Evolutionary conservation across 2,329 filamentous ascomycete genomes (phyloP).

Genomic region (Alternaria sp.): DNA sequence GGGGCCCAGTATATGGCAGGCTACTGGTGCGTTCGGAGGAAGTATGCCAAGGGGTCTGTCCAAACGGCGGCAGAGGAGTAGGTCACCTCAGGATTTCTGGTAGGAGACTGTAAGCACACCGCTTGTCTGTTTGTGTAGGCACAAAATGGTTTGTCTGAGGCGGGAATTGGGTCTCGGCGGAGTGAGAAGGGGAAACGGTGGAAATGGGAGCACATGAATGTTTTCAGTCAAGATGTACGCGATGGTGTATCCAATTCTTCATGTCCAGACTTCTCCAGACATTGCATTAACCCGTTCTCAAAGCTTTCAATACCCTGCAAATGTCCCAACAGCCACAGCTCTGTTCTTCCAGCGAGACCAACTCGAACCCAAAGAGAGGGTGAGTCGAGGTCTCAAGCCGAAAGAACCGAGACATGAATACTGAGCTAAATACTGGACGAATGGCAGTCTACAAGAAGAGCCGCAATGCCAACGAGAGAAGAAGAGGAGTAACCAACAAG

Average conservation of each 20-base stretch:
- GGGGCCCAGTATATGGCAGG: neutral
- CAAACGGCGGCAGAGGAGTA: neutral
- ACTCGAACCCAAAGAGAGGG: slow-evolving; percentile 13
- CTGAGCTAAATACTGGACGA: neutral
- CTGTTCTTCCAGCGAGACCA: slow-evolving; percentile 6
- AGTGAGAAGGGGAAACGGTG: too few relatives aligned
- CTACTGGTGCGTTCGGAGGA: neutral
- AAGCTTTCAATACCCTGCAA: neutral
- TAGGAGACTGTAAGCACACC: neutral
- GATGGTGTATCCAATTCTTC: neutral
- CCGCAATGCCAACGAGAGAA: neutral
- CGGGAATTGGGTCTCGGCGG: too few relatives aligned
- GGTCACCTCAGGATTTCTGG: neutral
- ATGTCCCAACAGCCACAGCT: neutral
- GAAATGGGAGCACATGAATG: too few relatives aligned
- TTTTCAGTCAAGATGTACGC: neutral
- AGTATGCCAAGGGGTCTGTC: neutral
- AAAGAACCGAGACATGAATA: neutral
- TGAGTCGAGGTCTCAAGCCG: slow-evolving; percentile 16
- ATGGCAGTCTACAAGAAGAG: neutral
- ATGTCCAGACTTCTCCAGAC: neutral
- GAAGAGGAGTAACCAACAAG: neutral
- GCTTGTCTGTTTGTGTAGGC: too few relatives aligned
- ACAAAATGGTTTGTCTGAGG: too few relatives aligned
- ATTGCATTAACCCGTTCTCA: neutral